Evolutionary conservation across 345 rosid genomes (phyloP), one percentile per base, ranked within the genome.

Genomic region (Geranium rotundifolium): DNA sequence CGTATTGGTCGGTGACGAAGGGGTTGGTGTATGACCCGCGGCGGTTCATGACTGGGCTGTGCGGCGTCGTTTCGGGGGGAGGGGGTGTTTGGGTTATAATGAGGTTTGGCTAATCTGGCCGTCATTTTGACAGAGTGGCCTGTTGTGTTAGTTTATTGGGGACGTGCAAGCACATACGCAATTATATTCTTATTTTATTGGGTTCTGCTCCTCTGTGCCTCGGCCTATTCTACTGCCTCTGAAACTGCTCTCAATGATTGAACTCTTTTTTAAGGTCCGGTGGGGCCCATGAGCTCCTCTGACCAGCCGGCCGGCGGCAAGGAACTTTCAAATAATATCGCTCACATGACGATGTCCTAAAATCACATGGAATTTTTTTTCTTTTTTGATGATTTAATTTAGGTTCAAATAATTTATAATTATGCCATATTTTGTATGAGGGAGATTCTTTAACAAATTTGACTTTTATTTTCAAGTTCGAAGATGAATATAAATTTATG

Each of bases 121-220:
- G 57, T 16, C 17, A 34, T 34, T 29, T 54, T 55, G 73, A 70
- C 73, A 65, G 73, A 65, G 60, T 56, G 73, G 62, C n/a, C 69
- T 64, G 62, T 41, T 65, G 56, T 17, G 41, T n/a, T 63, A 50
- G 66, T 69, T 62, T 69, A 62, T 63, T 58, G 17, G 67, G 72
- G 72, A 62, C 67, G 67, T 63, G 72, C 58, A 19, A 46, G 63
- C 72, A 61, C 30, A 27, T 50, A 62, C 72, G 72, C 67, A 62
- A 68, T 49, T 8, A 18, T 50, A 57, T 56, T 17, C n/a, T 55
- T 12, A 54, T 56, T 41, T 3, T 41, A 41, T 41, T 41, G 50
- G 50, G 50, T 41, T 41, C 1, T 41, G 50, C 12, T 41, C 1
- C 12, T 41, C 7, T 41, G 50, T 41, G 5, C 10, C 10, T 9